These are phyloP conservation scores for Talaromyces verruculosus DNA, from an alignment of 2,329 filamentous ascomycete species.

Conservation along the genomic window DNA sequence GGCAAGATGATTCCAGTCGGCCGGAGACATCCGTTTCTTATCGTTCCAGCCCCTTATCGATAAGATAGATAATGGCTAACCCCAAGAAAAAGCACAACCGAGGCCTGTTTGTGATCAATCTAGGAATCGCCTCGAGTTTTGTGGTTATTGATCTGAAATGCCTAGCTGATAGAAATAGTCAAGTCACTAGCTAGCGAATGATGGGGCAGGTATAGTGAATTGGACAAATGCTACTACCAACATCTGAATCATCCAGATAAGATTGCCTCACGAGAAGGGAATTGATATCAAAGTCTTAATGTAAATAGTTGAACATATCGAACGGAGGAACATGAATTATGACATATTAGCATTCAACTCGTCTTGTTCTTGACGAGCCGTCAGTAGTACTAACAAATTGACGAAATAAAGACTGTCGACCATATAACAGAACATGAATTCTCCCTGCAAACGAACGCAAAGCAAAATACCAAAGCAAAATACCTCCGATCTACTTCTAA, in stretches of 20 bases:
- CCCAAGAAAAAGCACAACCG: not conserved
- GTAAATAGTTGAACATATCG: not conserved
- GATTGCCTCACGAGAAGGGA: not conserved
- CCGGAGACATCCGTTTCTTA: constrained; percentile 4
- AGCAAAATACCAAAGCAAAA: constrained; percentile 1
- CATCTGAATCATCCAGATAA: no score
- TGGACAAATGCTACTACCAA: not conserved
- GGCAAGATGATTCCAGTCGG: not conserved
- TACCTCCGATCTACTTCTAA: not conserved
- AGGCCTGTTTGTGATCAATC: not conserved
- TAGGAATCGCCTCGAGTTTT: not conserved
- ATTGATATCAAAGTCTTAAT: not conserved
- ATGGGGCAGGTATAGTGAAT: not conserved
- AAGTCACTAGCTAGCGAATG: not conserved
- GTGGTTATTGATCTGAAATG: not conserved
- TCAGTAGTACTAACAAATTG: not conserved
- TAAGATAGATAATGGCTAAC: not conserved
- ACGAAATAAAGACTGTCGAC: not conserved
- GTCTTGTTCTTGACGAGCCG: not conserved
- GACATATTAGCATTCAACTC: not conserved
- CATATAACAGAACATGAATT: not conserved
- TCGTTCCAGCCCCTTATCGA: not conserved
- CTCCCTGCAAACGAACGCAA: not conserved
- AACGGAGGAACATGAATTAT: not conserved
- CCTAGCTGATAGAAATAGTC: not conserved